Evolutionary conservation across 1,139 yeast genomes (phyloP).

Genomic region (Magnusiomyces suaveolens): DNA sequence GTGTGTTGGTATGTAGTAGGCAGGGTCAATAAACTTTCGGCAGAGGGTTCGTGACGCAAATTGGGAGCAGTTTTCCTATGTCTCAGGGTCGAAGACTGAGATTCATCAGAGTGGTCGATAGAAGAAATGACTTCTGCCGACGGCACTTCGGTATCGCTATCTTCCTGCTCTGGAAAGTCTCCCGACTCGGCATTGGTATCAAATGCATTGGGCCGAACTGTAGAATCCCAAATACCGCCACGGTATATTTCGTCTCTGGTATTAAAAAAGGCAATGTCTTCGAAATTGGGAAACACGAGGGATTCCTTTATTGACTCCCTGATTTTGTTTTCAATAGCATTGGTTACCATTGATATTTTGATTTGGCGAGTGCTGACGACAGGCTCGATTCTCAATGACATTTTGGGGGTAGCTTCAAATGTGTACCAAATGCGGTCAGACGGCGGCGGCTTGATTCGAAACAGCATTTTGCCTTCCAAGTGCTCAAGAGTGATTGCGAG

Average conservation of each 20-base stretch:
- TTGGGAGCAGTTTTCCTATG: conserved; percentile 12
- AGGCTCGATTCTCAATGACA: conserved; percentile 65
- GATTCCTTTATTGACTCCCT: conserved; percentile 66
- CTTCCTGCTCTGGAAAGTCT: background rate
- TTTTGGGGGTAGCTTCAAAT: conserved; percentile 66
- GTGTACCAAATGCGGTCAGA: conserved; percentile 86
- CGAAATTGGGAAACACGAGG: conserved; percentile 79
- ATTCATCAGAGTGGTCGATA: background rate
- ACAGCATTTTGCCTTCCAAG: conserved; percentile 62
- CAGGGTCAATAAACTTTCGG: background rate
- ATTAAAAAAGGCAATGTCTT: conserved; percentile 65
- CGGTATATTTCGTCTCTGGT: conserved; percentile 62
- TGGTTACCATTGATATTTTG: conserved; percentile 67
- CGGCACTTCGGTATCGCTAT: background rate
- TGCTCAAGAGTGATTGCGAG: conserved; percentile 60
- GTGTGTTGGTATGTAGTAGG: background rate
- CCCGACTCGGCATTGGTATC: background rate
- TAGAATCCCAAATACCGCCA: conserved; percentile 73
- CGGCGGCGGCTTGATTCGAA: conserved; percentile 80
- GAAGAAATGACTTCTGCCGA: background rate
- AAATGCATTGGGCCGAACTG: conserved; percentile 3
- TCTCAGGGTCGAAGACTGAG: conserved; percentile 1
- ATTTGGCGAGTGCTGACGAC: conserved; percentile 79
- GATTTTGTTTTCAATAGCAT: conserved; percentile 66
- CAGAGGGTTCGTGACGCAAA: background rate